Base-by-base conservation (phyloP, 2,329 filamentous ascomycete species). In the Periconia macrospinosa region DNA sequence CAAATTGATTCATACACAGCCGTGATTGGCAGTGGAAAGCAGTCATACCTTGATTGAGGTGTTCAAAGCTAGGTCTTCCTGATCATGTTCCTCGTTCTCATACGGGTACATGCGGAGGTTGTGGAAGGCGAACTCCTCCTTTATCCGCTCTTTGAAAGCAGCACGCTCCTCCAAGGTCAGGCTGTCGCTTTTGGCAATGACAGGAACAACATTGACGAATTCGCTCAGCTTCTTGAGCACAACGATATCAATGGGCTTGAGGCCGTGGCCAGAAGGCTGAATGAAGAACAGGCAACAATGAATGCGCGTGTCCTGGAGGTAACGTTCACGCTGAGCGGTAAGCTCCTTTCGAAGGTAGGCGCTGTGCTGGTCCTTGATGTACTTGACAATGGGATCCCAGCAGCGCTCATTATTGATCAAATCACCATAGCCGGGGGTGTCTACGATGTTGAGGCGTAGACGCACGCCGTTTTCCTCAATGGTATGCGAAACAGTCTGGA, bases 31-130 rank as follows among this genome's bases (percentile, higher is more conserved):
- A 41, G 17, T 41, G 20, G 15, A 30, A 6, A 41, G 3, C 3
- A 14, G 10, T 42, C 79, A 57, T 79, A 95, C 92, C 90, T 97
- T 97, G 81, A 99, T 99, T 75, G 96, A 90, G 55, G 86, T 87
- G 81, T 97, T 97, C 79, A 96, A 83, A 57, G 88, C 87, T 68
- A 91, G 89, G 82, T 99, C 94, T 82, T 99, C 94, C 61, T 94
- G 90, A 73, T 99, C 94, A 67, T 97, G 89, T 83, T 99, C 94
- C 70, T 99, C 94, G 75, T 97, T 97, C 78, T 99, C 94, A 77
- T 99, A 99, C 56, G 94, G 94, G 83, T 96, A 99, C 94, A 99
- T 99, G 84, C 96, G 93, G 72, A 99, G 86, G 84, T 97, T 97
- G 86, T 99, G 94, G 89, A 99, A 99, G 54, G 90, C 83, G 76